Percentiles rank a stretch among this genome's conserved stretches.
Evolutionary conservation across 805 yeast species (phyloP).

Genomic region (Ascoidea rubescens): DNA sequence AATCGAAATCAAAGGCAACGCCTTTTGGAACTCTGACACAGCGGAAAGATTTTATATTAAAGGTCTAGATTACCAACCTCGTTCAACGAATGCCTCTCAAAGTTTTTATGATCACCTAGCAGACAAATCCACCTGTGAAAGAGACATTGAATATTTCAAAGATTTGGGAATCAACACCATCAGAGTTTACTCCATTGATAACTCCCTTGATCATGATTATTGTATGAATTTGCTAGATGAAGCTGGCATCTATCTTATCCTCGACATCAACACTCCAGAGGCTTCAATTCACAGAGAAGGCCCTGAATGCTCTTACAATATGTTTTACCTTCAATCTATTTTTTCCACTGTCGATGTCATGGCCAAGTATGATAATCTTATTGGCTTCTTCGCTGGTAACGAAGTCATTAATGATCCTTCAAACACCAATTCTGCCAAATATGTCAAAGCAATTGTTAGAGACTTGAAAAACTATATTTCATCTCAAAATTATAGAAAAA

Average conservation of each 20-base stretch:
- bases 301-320: slow-evolving; percentile 55
- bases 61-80: slow-evolving; percentile 94
- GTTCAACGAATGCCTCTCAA: slow-evolving; percentile 16
- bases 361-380: slow-evolving; percentile 46
- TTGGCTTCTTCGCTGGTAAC: slow-evolving; percentile 74
- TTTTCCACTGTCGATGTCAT: slow-evolving; percentile 71
- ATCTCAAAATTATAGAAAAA: slow-evolving; percentile 43
- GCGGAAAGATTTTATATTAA: slow-evolving; percentile 65
- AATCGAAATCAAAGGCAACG: slow-evolving; percentile 47
- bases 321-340: slow-evolving; percentile 68
- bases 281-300: slow-evolving; percentile 51
- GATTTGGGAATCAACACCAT: slow-evolving; percentile 62
- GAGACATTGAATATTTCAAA: slow-evolving; percentile 54
- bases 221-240: slow-evolving; percentile 56
- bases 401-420: slow-evolving; percentile 57
- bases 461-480: slow-evolving; percentile 57
- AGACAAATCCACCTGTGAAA: slow-evolving; percentile 39
- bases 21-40: slow-evolving; percentile 38
- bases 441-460: slow-evolving; percentile 70
- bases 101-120: slow-evolving; percentile 25
- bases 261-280: slow-evolving; percentile 63
- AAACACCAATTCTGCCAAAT: slow-evolving; percentile 52
- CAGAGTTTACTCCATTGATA: slow-evolving; percentile 67
- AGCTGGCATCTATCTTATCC: slow-evolving; percentile 58
- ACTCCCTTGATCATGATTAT: slow-evolving; percentile 47